Conservation (phyloP, 345 rosid genomes). For the Hirschfeldia incana region DNA sequence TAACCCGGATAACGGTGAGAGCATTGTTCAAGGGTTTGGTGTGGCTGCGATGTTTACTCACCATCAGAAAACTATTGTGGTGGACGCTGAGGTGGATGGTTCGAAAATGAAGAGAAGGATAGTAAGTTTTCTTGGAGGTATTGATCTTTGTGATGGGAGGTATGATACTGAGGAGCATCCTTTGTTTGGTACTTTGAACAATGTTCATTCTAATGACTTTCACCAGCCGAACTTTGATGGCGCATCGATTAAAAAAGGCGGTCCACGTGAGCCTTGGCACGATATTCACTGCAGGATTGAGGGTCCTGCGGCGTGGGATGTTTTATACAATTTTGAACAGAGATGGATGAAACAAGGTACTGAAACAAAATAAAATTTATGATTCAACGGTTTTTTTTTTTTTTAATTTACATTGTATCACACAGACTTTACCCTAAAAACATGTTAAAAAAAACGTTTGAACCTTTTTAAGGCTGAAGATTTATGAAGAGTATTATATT, state of each 20-base stretch:
- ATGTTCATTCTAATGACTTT: conserved; percentile 64
- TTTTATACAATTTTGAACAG: conserved; percentile 83
- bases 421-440: background rate
- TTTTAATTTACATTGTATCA: background rate
- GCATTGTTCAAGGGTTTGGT: conserved; percentile 50
- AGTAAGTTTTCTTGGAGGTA: conserved; percentile 83
- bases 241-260: conserved; percentile 67
- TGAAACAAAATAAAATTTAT: background rate
- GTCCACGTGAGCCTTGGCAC: conserved; percentile 98
- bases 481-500: too few species aligned
- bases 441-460: background rate
- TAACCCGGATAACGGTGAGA: conserved; percentile 46
- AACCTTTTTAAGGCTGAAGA: background rate
- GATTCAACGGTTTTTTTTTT: background rate
- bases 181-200: conserved; percentile 55
- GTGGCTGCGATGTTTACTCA: conserved; percentile 66
- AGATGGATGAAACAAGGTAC: conserved; percentile 74
- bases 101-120: conserved; percentile 45
- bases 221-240: conserved; percentile 76
- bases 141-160: conserved; percentile 88
- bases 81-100: conserved; percentile 46
- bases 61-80: conserved; percentile 74
- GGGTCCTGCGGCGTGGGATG: conserved; percentile 93
- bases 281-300: conserved; percentile 86
- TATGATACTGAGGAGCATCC: conserved; percentile 77